phyloP scores from a whole-genome alignment of 2,329 filamentous ascomycete genomes.

The Diaporthe australafricana region DNA sequence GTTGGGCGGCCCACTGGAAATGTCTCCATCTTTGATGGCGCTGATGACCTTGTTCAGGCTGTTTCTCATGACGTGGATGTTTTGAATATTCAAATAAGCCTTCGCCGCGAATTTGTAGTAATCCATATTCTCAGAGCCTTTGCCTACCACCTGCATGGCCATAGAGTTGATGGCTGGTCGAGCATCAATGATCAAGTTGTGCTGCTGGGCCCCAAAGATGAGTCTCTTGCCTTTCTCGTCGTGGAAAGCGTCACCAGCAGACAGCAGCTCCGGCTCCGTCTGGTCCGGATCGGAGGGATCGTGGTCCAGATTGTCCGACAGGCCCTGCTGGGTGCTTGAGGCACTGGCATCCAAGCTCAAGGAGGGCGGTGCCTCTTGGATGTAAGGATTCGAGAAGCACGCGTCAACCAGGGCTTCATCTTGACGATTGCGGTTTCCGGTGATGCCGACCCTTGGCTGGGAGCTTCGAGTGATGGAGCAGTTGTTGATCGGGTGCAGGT shows the following conservation, averaged over 20 bases:
- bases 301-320: slow-evolving; percentile 67
- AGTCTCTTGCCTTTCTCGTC: slow-evolving; percentile 72
- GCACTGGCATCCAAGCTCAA: slow-evolving; percentile 53
- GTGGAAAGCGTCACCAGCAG: slow-evolving; percentile 59
- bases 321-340: slow-evolving; percentile 63
- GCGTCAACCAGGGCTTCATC: slow-evolving; percentile 94
- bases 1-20: slow-evolving; percentile 84
- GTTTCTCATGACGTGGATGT: slow-evolving; percentile 97
- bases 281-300: slow-evolving; percentile 56
- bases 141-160: slow-evolving; percentile 92
- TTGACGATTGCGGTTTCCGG: slow-evolving; percentile 90
- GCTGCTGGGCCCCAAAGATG: slow-evolving; percentile 92
- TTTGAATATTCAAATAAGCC: slow-evolving; percentile 94
- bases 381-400: slow-evolving; percentile 82
- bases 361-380: slow-evolving; percentile 51
- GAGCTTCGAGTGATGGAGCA: slow-evolving; percentile 96
- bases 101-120: slow-evolving; percentile 94
- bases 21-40: slow-evolving; percentile 90
- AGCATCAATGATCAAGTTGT: slow-evolving; percentile 95
- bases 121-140: slow-evolving; percentile 97
- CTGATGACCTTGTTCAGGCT: slow-evolving; percentile 90
- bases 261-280: slow-evolving; percentile 77
- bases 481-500: slow-evolving; percentile 96
- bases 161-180: slow-evolving; percentile 93
- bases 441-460: slow-evolving; percentile 88